phyloP scores from a whole-genome alignment of 306 rosid genomes.

The Malus sieversii region DNA sequence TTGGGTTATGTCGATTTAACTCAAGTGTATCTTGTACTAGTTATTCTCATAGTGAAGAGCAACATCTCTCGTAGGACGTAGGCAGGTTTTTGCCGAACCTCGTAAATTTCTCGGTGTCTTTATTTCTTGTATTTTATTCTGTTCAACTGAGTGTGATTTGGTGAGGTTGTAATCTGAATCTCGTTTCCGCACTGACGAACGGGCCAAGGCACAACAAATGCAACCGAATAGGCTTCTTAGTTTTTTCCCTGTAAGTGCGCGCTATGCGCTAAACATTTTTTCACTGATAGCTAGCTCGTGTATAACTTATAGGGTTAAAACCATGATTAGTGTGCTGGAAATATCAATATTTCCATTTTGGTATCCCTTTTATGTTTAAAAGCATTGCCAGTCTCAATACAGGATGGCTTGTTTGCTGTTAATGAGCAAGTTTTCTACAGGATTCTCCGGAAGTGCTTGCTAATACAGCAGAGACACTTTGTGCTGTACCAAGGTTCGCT shows the following conservation, averaged over 20 bases:
- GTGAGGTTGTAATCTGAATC: too few relatives aligned
- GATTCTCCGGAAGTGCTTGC: constrained; percentile 93
- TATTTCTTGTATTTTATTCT: too few relatives aligned
- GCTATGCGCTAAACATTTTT: not conserved
- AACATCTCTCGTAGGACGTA: too few relatives aligned
- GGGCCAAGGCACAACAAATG: too few relatives aligned
- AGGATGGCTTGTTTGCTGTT: not conserved
- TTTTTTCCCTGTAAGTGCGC: not conserved
- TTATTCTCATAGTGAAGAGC: too few relatives aligned
- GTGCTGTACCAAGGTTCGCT: constrained; percentile 87
- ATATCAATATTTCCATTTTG: not conserved
- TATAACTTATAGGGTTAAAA: not conserved
- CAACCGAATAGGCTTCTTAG: not conserved
- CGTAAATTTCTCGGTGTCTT: too few relatives aligned
- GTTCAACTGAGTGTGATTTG: too few relatives aligned
- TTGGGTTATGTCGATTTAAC: too few relatives aligned
- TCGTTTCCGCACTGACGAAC: too few relatives aligned
- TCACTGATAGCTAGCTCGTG: not conserved
- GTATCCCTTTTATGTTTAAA: not conserved
- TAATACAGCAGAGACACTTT: constrained; percentile 90
- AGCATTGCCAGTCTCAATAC: too few relatives aligned
- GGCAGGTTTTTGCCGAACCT: too few relatives aligned
- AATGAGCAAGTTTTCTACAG: constrained; percentile 36
- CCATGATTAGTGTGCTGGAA: not conserved
- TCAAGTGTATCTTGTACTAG: too few relatives aligned